These are phyloP conservation scores for Yarrowia bubula DNA, from an alignment of 805 yeast genomes.

Conservation along the genomic window DNA sequence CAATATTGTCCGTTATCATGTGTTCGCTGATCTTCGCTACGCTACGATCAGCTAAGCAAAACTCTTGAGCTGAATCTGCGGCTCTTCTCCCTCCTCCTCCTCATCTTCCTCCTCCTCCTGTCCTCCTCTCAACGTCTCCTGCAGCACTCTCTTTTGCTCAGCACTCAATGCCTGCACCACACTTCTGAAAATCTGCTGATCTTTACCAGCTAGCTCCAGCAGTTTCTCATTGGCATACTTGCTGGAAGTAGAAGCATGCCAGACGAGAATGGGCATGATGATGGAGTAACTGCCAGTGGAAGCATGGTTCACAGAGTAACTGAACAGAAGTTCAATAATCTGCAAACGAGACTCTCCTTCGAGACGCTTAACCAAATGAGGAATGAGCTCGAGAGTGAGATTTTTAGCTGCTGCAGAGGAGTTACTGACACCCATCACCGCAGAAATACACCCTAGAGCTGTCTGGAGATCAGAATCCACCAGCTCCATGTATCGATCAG, in stretches of 20 bases:
- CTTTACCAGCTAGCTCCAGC: constrained; percentile 37
- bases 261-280: constrained; percentile 20
- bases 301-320: constrained; percentile 1
- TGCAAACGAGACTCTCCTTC: neutral
- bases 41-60: constrained; percentile 38
- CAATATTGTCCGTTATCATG: neutral
- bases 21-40: neutral
- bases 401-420: constrained; percentile 2
- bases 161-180: constrained; percentile 40
- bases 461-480: constrained; percentile 6
- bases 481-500: constrained; percentile 5
- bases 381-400: constrained; percentile 11
- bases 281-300: neutral
- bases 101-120: constrained; percentile 27
- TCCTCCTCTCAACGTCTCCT: constrained; percentile 29
- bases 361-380: constrained; percentile 8
- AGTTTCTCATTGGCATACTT: constrained; percentile 31
- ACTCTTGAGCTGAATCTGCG: constrained; percentile 52
- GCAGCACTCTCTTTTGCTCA: constrained; percentile 33
- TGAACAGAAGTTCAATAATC: constrained; percentile 14
- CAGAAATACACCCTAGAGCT: constrained; percentile 21
- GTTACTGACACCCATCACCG: constrained; percentile 12
- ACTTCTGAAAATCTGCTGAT: constrained; percentile 39
- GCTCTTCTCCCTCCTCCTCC: constrained; percentile 30
- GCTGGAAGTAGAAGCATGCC: constrained; percentile 10